Conservation (phyloP, 2,329 filamentous ascomycete genomes). For the Trichoderma brevicompactum region DNA sequence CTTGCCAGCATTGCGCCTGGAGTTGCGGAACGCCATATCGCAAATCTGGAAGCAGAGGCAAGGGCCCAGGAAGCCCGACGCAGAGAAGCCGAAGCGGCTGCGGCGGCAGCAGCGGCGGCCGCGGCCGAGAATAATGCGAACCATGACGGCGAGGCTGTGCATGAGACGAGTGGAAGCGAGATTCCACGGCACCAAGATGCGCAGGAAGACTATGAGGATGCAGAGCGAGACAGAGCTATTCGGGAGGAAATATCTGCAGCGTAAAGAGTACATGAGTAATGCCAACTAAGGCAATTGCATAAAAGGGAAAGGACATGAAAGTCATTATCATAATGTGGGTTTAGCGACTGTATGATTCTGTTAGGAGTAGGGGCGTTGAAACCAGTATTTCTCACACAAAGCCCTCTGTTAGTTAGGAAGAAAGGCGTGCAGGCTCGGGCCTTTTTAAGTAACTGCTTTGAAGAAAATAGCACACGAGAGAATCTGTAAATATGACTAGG, state of each 20-base stretch:
- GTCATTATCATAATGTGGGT: background rate
- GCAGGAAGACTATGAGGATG: background rate
- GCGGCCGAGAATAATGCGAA: conserved; percentile 28
- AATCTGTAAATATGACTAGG: background rate
- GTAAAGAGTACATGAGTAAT: conserved; percentile 2
- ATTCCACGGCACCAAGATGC: background rate
- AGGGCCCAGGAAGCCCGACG: conserved; percentile 49
- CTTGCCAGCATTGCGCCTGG: conserved; percentile 69
- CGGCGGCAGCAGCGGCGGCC: conserved; percentile 43
- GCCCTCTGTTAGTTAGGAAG: background rate
- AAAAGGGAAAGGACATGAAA: background rate
- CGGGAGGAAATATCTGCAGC: conserved; percentile 10
- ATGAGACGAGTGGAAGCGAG: background rate
- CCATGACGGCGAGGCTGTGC: background rate
- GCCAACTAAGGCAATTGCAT: background rate
- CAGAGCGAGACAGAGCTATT: conserved; percentile 5
- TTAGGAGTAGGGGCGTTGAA: conserved; percentile 25
- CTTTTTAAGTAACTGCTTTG: background rate
- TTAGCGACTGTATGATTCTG: conserved; percentile 25
- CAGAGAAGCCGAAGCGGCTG: conserved; percentile 49
- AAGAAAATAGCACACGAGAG: background rate
- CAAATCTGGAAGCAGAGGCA: conserved; percentile 58
- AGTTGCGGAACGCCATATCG: conserved; percentile 68
- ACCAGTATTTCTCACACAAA: conserved; percentile 1
- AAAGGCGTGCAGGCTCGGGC: conserved; percentile 18